phyloP scores from a whole-genome alignment of 805 yeast genomes.

The Kazachstania martiniae region DNA sequence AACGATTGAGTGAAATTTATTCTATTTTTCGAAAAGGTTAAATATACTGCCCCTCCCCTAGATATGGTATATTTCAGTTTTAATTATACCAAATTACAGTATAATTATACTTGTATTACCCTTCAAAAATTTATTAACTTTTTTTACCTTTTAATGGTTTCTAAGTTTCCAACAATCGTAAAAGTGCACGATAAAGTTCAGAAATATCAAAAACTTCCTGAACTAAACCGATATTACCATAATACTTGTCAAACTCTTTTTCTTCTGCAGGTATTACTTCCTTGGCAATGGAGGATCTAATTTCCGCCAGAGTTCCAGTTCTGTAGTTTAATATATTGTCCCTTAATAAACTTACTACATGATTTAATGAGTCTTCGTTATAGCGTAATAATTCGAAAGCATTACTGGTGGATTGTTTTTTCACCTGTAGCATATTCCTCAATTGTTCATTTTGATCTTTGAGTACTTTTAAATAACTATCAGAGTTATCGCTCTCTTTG shows the following conservation, averaged over 20 bases:
- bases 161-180: background rate
- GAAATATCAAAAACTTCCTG: slow-evolving; percentile 14
- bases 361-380: slow-evolving; percentile 13
- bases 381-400: slow-evolving; percentile 10
- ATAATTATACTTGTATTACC: too few relatives aligned
- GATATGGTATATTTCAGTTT: too few relatives aligned
- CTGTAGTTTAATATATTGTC: slow-evolving; percentile 12
- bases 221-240: slow-evolving; percentile 11
- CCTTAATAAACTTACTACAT: slow-evolving; percentile 11
- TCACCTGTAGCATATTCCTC: slow-evolving; percentile 4
- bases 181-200: slow-evolving; percentile 8
- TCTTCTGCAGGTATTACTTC: slow-evolving; percentile 14
- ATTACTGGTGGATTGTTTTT: slow-evolving; percentile 5
- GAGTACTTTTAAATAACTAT: background rate
- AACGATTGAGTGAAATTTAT: too few relatives aligned
- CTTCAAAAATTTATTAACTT: too few relatives aligned
- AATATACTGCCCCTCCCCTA: too few relatives aligned
- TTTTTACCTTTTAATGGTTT: too few relatives aligned
- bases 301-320: slow-evolving; percentile 4
- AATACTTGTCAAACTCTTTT: slow-evolving; percentile 12
- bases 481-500: background rate
- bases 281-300: slow-evolving; percentile 6
- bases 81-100: too few relatives aligned
- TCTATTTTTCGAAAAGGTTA: too few relatives aligned
- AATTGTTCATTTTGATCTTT: slow-evolving; percentile 1